Percentiles rank a stretch among this genome's conserved stretches.
Conservation (phyloP, 148 eudicot species). For the Arbutus unedo region DNA sequence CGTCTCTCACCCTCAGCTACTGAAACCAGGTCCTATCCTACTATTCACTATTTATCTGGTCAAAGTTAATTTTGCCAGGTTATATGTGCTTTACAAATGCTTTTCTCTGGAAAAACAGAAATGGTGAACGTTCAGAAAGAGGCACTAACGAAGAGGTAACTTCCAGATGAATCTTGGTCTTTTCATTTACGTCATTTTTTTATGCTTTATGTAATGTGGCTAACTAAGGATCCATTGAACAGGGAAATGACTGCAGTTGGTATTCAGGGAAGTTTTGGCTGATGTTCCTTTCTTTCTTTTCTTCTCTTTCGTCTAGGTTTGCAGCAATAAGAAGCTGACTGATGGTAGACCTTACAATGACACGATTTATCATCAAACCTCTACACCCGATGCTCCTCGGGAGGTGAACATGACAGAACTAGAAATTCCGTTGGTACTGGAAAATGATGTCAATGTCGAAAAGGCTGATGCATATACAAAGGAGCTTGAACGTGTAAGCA, state of each 20-base stretch:
- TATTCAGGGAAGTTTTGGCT: not conserved
- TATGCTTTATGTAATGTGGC: not conserved
- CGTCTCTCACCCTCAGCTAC: conserved; percentile 46
- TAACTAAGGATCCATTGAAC: not conserved
- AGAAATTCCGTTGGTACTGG: conserved; percentile 33
- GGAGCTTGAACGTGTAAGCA: conserved; percentile 79
- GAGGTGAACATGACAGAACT: conserved; percentile 37
- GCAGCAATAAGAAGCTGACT: conserved; percentile 19
- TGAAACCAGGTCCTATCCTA: conserved; percentile 49
- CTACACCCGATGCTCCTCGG: conserved; percentile 28
- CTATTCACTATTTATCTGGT: conserved; percentile 2
- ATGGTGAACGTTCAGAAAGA: conserved; percentile 29
- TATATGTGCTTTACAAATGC: conserved; percentile 9
- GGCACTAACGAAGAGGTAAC: conserved; percentile 42
- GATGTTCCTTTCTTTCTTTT: not conserved
- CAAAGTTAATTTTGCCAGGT: not conserved
- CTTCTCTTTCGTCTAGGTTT: conserved; percentile 36
- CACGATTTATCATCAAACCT: conserved; percentile 17
- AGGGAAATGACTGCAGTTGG: not conserved
- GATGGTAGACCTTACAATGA: conserved; percentile 25
- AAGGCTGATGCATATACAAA: conserved; percentile 77
- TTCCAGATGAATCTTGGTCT: conserved; percentile 4
- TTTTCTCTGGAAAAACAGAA: conserved; percentile 38
- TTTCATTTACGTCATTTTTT: not conserved
- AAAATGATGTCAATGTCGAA: conserved; percentile 55